Percentiles rank a stretch among this genome's conserved stretches.
Evolutionary conservation across 257 asterid species (phyloP).

Genomic region (Lantana camara): DNA sequence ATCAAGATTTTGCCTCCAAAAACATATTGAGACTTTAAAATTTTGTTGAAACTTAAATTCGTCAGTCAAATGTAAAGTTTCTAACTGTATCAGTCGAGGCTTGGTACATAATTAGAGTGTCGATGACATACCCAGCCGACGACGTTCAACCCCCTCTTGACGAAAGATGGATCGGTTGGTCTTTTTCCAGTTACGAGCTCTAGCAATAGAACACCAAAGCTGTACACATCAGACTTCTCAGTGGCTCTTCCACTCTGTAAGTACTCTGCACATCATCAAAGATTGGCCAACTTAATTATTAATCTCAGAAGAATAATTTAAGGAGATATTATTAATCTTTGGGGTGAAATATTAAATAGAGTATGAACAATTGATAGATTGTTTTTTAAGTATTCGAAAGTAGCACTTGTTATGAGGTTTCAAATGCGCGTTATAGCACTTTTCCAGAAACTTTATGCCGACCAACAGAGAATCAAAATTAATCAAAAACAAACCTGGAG

Average conservation of each 20-base stretch:
- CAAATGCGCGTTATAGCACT: no score
- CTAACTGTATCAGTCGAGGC: no score
- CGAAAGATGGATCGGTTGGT: slow-evolving; percentile 89
- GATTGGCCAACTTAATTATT: not conserved
- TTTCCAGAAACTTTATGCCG: no score
- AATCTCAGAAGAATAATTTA: not conserved
- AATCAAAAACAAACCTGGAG: slow-evolving; percentile 77
- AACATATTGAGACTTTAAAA: no score
- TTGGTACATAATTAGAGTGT: not conserved
- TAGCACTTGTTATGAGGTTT: no score
- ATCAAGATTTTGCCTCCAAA: no score
- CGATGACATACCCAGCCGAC: slow-evolving; percentile 83
- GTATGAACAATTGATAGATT: no score
- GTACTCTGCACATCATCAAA: slow-evolving; percentile 56
- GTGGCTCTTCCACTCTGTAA: slow-evolving; percentile 97
- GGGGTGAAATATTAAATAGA: not conserved
- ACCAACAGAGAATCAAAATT: no score
- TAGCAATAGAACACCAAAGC: slow-evolving; percentile 90
- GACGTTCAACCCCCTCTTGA: slow-evolving; percentile 75
- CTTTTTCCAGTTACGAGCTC: slow-evolving; percentile 94
- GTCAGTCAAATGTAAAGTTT: no score
- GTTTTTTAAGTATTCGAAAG: no score
- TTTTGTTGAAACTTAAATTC: no score
- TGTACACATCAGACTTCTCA: slow-evolving; percentile 84
- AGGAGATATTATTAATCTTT: not conserved